A percentile compares a stretch with the other conserved stretches of the same genome.
phyloP scores from a whole-genome alignment of 148 eudicot species.

The Rhododendron mucronatum region DNA sequence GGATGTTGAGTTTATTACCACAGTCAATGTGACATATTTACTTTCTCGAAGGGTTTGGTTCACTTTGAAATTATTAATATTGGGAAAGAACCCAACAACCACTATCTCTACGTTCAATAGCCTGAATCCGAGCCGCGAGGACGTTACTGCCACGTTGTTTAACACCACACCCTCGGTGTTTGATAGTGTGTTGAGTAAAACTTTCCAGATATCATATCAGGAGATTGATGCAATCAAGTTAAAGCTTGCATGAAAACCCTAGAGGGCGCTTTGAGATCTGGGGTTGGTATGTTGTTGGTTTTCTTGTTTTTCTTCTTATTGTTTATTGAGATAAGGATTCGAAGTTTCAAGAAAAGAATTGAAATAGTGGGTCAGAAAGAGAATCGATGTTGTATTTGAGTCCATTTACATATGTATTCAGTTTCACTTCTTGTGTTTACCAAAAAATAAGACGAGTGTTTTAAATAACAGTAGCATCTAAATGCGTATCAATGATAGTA shows the following conservation, averaged over 20 bases:
- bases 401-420: neutral
- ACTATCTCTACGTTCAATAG: slow-evolving; percentile 34
- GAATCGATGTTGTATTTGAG: neutral
- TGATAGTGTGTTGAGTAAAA: slow-evolving; percentile 9
- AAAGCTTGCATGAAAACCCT: neutral
- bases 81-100: slow-evolving; percentile 8
- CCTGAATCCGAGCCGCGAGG: slow-evolving; percentile 24
- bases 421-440: neutral
- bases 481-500: no score
- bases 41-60: slow-evolving; percentile 31
- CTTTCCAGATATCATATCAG: slow-evolving; percentile 7
- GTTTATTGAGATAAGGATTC: neutral
- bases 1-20: neutral
- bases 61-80: slow-evolving; percentile 40
- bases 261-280: no score
- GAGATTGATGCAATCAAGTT: slow-evolving; percentile 11
- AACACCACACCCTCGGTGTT: slow-evolving; percentile 4
- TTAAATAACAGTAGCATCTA: no score
- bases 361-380: neutral
- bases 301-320: neutral
- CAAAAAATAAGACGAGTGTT: no score
- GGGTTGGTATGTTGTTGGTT: neutral
- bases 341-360: neutral
- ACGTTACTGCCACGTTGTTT: slow-evolving; percentile 8
- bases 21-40: slow-evolving; percentile 18